Evolutionary conservation across 2,329 filamentous ascomycete species (phyloP).

Genomic region (Microcyclospora pomicola): DNA sequence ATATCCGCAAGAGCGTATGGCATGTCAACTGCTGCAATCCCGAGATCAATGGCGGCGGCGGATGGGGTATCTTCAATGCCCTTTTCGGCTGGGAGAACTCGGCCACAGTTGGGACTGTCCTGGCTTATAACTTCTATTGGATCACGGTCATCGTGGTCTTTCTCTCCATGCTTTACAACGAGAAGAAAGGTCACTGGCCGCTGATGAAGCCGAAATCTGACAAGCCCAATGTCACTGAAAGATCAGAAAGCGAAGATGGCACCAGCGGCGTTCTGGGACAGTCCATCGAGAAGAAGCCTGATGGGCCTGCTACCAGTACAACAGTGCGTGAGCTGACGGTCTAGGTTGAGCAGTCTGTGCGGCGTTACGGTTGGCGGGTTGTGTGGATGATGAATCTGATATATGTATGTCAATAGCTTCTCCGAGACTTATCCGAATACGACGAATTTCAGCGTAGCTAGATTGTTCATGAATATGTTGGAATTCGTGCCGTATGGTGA

Average conservation of each 20-base stretch:
- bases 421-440: no score
- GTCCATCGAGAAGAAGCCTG: constrained; percentile 9
- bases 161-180: constrained; percentile 50
- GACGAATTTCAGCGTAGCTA: no score
- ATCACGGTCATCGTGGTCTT: constrained; percentile 53
- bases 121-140: constrained; percentile 86
- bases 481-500: no score
- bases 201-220: constrained; percentile 24
- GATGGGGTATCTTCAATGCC: constrained; percentile 80
- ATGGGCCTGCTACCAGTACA: constrained; percentile 3
- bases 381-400: no score
- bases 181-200: constrained; percentile 40
- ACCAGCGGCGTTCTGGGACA: constrained; percentile 4
- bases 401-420: no score
- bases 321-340: constrained; percentile 9
- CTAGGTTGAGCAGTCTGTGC: not conserved
- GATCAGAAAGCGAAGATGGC: constrained; percentile 12
- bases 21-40: constrained; percentile 78
- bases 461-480: no score
- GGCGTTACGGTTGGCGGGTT: no score
- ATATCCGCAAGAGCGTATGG: constrained; percentile 67
- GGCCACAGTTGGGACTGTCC: constrained; percentile 73
- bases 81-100: constrained; percentile 80
- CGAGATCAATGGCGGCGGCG: constrained; percentile 54
- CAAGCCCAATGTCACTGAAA: constrained; percentile 11